These are phyloP conservation scores for Perkinsus chesapeaki DNA, from an alignment of 169 alveolate species.

Conservation along the genomic window DNA sequence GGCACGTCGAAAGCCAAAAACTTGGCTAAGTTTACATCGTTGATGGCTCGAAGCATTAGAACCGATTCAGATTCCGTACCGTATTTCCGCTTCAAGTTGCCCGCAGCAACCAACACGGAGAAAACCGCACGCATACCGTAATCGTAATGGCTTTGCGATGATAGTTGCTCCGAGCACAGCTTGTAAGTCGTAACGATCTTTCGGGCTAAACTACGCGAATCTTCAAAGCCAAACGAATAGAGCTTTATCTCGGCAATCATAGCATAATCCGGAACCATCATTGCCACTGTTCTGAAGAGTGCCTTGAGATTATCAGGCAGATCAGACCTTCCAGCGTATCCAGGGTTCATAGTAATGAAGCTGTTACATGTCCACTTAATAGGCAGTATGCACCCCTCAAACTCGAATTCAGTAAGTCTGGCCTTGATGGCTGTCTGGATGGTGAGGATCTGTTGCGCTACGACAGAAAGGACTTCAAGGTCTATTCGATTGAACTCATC, in stretches of 20 bases:
- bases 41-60: slow-evolving; percentile 49
- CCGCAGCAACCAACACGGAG: slow-evolving; percentile 87
- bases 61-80: slow-evolving; percentile 73
- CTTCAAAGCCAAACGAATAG: slow-evolving; percentile 89
- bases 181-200: slow-evolving; percentile 81
- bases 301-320: slow-evolving; percentile 90
- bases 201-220: slow-evolving; percentile 78
- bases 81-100: slow-evolving; percentile 81
- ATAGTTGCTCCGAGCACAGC: slow-evolving; percentile 79
- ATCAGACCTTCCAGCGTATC: slow-evolving; percentile 86
- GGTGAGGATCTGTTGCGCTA: slow-evolving; percentile 85
- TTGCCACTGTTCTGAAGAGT: slow-evolving; percentile 86
- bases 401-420: slow-evolving; percentile 60
- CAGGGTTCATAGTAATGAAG: slow-evolving; percentile 91
- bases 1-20: slow-evolving; percentile 57
- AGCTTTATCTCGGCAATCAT: slow-evolving; percentile 86
- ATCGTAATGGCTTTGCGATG: slow-evolving; percentile 83
- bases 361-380: slow-evolving; percentile 81
- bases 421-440: slow-evolving; percentile 80
- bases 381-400: slow-evolving; percentile 74
- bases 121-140: slow-evolving; percentile 90
- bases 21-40: slow-evolving; percentile 54
- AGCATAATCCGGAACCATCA: slow-evolving; percentile 88
- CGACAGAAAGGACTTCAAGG: slow-evolving; percentile 86
- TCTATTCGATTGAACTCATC: slow-evolving; percentile 92